Evolutionary conservation across 257 asterid species (phyloP).

Genomic region (Nicotiana knightiana): DNA sequence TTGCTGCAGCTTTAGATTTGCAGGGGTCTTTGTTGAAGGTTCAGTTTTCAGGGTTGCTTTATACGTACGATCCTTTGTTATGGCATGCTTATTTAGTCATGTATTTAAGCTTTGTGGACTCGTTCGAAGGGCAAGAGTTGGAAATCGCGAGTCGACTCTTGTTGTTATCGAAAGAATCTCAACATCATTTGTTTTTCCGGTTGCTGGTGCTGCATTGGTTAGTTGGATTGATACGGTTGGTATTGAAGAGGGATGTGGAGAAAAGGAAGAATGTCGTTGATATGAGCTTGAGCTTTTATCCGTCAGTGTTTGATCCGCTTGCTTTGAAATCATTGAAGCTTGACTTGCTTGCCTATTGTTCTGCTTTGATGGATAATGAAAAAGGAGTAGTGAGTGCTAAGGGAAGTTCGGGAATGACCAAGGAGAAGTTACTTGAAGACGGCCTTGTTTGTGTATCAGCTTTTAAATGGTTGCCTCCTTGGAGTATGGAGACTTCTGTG

Average conservation of each 20-base stretch:
- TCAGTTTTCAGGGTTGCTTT: conserved; percentile 76
- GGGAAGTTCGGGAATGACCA: conserved; percentile 32
- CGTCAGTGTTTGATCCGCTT: conserved; percentile 66
- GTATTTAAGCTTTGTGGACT: conserved; percentile 48
- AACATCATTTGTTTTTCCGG: conserved; percentile 56
- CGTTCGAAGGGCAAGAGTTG: conserved; percentile 65
- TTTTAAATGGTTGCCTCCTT: conserved; percentile 91
- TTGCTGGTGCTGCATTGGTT: conserved; percentile 85
- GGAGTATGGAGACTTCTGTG: conserved; percentile 92
- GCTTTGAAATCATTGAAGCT: conserved; percentile 86
- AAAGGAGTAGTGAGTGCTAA: conserved; percentile 30
- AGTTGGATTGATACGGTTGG: conserved; percentile 50
- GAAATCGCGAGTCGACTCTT: conserved; percentile 62
- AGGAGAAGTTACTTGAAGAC: conserved; percentile 60
- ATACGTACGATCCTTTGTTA: conserved; percentile 73
- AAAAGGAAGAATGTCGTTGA: conserved; percentile 46
- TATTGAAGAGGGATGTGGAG: conserved; percentile 39
- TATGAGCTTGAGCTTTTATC: conserved; percentile 72
- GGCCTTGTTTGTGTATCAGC: conserved; percentile 82
- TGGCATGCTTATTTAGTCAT: conserved; percentile 73
- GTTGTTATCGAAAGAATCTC: conserved; percentile 63
- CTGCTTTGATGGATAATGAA: conserved; percentile 34
- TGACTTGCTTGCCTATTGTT: conserved; percentile 70
- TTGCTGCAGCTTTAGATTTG: conserved; percentile 73
- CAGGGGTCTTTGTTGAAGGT: conserved; percentile 85